phyloP scores from a whole-genome alignment of 768 basidiomycete species.

The Russula lepida region DNA sequence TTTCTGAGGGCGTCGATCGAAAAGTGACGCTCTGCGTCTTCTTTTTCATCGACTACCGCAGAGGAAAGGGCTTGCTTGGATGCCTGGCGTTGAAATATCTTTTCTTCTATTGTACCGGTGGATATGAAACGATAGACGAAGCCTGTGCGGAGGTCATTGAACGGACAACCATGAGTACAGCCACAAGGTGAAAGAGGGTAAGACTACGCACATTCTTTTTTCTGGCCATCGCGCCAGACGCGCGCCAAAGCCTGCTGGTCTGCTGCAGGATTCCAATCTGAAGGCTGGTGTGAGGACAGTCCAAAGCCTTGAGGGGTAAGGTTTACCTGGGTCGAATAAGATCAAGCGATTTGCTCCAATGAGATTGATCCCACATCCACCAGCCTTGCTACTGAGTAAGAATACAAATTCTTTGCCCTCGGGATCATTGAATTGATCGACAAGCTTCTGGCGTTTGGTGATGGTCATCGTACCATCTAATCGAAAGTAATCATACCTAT shows the following conservation, averaged over 20 bases:
- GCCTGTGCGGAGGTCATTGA: constrained; percentile 37
- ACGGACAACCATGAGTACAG: neutral
- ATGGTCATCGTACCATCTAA: constrained; percentile 95
- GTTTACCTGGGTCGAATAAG: constrained; percentile 82
- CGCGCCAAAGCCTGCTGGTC: constrained; percentile 98
- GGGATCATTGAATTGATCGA: constrained; percentile 94
- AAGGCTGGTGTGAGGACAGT: neutral
- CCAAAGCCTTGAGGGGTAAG: neutral
- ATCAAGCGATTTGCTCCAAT: constrained; percentile 96
- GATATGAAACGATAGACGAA: constrained; percentile 98
- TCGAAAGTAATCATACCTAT: constrained; percentile 81
- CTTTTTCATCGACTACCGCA: constrained; percentile 96
- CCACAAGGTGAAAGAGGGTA: neutral
- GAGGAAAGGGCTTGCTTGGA: constrained; percentile 95
- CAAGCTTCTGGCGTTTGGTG: constrained; percentile 87
- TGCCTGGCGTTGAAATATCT: constrained; percentile 96
- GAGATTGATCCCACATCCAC: constrained; percentile 94
- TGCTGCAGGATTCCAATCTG: constrained; percentile 97
- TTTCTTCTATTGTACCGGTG: constrained; percentile 96
- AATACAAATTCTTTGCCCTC: constrained; percentile 91
- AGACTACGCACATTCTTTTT: constrained; percentile 83
- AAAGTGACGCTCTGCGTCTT: constrained; percentile 93
- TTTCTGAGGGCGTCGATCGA: constrained; percentile 81
- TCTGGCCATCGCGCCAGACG: constrained; percentile 99
- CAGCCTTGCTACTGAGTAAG: constrained; percentile 89